phyloP scores from a whole-genome alignment of 345 rosid species.

The Atalantia buxifolia region DNA sequence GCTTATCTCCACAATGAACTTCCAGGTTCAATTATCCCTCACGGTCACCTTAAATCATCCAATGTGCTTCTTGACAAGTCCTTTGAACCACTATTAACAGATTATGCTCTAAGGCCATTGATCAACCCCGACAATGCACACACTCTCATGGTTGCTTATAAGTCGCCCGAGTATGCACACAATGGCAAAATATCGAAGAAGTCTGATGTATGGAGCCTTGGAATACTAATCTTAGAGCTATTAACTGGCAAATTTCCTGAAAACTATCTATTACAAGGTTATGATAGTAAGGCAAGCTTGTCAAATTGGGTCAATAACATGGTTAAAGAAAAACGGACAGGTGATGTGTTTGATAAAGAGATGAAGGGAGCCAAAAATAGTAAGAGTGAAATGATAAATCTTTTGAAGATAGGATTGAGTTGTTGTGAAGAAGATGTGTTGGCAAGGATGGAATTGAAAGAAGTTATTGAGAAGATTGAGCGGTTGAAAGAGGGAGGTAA shows the following conservation, averaged over 20 bases:
- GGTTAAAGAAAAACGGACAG: conserved; percentile 49
- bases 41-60: conserved; percentile 81
- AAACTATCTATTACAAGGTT: conserved; percentile 49
- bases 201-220: conserved; percentile 70
- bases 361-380: conserved; percentile 48
- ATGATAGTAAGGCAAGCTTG: conserved; percentile 38
- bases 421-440: conserved; percentile 68
- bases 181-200: conserved; percentile 42
- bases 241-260: conserved; percentile 62
- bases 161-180: conserved; percentile 60
- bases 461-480: conserved; percentile 47
- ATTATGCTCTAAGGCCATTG: conserved; percentile 58
- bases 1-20: conserved; percentile 56
- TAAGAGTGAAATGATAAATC: conserved; percentile 53
- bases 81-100: conserved; percentile 51
- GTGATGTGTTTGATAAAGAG: conserved; percentile 66
- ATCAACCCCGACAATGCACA: conserved; percentile 66
- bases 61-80: conserved; percentile 57
- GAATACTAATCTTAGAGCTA: conserved; percentile 61
- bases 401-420: conserved; percentile 69
- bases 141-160: conserved; percentile 54
- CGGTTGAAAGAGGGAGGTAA: conserved; percentile 33
- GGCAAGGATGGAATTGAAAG: conserved; percentile 41
- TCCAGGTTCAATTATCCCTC: conserved; percentile 50
- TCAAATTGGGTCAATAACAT: conserved; percentile 62